A percentile compares a stretch with the other conserved stretches of the same genome.
Evolutionary conservation across 1,284 basidiomycete species (phyloP).

Genomic region (Ustilago tritici): DNA sequence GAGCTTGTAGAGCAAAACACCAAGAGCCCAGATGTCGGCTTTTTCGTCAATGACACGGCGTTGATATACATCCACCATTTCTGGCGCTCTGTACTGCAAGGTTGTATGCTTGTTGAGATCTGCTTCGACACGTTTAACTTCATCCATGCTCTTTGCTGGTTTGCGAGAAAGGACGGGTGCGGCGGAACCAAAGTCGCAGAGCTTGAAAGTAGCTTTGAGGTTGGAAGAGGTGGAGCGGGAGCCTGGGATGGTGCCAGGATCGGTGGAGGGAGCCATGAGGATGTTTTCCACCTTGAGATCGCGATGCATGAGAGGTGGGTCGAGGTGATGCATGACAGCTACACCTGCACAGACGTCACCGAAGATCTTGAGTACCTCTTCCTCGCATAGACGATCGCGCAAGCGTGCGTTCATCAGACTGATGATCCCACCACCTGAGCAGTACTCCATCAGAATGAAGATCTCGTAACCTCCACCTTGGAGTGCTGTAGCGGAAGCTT

Average conservation of each 20-base stretch:
- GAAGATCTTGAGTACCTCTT: conserved; percentile 97
- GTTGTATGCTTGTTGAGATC: conserved; percentile 96
- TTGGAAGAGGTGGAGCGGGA: conserved; percentile 73
- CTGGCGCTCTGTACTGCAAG: conserved; percentile 92
- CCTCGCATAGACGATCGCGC: conserved; percentile 90
- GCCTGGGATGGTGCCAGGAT: conserved; percentile 44
- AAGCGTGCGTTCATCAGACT: conserved; percentile 98
- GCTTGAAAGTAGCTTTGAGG: conserved; percentile 77
- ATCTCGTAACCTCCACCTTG: conserved; percentile 86
- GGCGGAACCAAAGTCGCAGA: conserved; percentile 98
- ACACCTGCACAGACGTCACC: conserved; percentile 65
- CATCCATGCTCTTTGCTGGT: conserved; percentile 60
- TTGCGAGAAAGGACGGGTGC: conserved; percentile 72
- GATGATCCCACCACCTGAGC: conserved; percentile 91
- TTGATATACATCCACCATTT: conserved; percentile 94
- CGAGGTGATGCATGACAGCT: conserved; percentile 85
- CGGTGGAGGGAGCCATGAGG: conserved; percentile 73
- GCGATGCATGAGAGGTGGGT: conserved; percentile 89
- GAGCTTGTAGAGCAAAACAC: conserved; percentile 81
- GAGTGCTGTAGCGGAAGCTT: conserved; percentile 75
- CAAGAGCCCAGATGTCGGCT: conserved; percentile 84
- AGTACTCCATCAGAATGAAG: conserved; percentile 99
- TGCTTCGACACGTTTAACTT: conserved; percentile 83
- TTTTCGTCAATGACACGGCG: conserved; percentile 88
- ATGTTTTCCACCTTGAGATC: conserved; percentile 98